Evolutionary conservation across 1,284 basidiomycete genomes (phyloP).

Genomic region (Boletus mariae): DNA sequence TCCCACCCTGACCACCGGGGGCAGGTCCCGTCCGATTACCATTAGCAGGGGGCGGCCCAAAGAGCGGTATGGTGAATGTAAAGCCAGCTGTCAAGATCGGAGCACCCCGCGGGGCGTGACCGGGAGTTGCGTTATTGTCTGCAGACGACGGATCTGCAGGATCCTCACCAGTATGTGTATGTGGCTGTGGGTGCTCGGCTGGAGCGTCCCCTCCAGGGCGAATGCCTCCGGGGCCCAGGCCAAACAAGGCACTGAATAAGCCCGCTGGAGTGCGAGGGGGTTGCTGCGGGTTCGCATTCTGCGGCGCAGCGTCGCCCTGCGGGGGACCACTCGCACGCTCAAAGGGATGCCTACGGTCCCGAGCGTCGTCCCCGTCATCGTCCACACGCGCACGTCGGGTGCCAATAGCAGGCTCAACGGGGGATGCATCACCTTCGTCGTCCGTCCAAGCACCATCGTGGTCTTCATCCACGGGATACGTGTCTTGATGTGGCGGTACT

Average conservation of each 20-base stretch:
- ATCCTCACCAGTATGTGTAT: slow-evolving; percentile 31
- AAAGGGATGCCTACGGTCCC: slow-evolving; percentile 60
- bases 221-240: slow-evolving; percentile 12
- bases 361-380: slow-evolving; percentile 51
- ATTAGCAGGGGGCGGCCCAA: slow-evolving; percentile 13
- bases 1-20: slow-evolving; percentile 1
- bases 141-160: slow-evolving; percentile 15
- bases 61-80: slow-evolving; percentile 31
- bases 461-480: slow-evolving; percentile 28
- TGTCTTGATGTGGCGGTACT: slow-evolving; percentile 17
- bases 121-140: slow-evolving; percentile 24
- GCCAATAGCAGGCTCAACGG: slow-evolving; percentile 25
- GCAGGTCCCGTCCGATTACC: slow-evolving; percentile 9
- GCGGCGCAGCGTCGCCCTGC: slow-evolving; percentile 10
- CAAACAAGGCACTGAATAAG: slow-evolving; percentile 29
- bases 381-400: slow-evolving; percentile 49
- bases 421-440: slow-evolving; percentile 26
- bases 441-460: slow-evolving; percentile 31
- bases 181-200: slow-evolving; percentile 19
- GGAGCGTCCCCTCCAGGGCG: slow-evolving; percentile 14
- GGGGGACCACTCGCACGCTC: slow-evolving; percentile 35
- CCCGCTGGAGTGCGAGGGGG: slow-evolving; percentile 13
- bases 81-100: slow-evolving; percentile 30
- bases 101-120: slow-evolving; percentile 18
- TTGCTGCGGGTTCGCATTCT: slow-evolving; percentile 18